phyloP scores from a whole-genome alignment of 2,329 filamentous ascomycete genomes.

The Beauveria scarabaeidicola region DNA sequence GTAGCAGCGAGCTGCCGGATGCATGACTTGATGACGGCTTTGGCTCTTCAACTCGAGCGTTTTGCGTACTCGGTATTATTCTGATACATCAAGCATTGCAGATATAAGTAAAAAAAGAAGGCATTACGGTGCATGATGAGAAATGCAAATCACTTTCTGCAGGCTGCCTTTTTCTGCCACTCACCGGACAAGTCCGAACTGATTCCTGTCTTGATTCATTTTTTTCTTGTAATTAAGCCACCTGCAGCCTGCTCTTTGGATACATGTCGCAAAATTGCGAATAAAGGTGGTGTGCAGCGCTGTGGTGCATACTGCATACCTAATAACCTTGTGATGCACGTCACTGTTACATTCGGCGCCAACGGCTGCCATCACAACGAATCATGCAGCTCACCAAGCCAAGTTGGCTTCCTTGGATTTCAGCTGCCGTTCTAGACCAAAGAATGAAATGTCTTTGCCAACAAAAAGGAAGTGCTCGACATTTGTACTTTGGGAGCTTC shows the following conservation, averaged over 20 bases:
- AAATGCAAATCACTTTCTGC: background rate
- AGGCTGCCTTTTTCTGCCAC: background rate
- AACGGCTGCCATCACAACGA: background rate
- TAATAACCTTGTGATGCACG: slow-evolving; percentile 9
- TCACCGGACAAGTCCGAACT: background rate
- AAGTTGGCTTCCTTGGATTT: background rate
- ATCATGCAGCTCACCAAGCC: background rate
- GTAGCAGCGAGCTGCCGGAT: no score
- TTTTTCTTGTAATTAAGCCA: background rate
- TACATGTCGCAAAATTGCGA: background rate
- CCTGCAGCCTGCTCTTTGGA: background rate
- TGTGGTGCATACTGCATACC: background rate
- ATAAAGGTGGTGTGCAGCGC: background rate
- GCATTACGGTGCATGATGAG: background rate
- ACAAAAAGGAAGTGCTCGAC: background rate
- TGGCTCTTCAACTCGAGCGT: no score
- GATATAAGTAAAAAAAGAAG: background rate
- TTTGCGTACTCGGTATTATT: no score
- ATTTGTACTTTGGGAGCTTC: background rate
- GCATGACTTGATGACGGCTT: no score
- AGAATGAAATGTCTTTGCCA: background rate
- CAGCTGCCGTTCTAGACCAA: slow-evolving; percentile 1
- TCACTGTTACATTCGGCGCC: slow-evolving; percentile 10
- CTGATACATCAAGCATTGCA: no score
- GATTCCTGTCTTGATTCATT: background rate